Conservation (phyloP, 108 stramenopile genomes). For the Pseudonitzschia delicatissima region DNA sequence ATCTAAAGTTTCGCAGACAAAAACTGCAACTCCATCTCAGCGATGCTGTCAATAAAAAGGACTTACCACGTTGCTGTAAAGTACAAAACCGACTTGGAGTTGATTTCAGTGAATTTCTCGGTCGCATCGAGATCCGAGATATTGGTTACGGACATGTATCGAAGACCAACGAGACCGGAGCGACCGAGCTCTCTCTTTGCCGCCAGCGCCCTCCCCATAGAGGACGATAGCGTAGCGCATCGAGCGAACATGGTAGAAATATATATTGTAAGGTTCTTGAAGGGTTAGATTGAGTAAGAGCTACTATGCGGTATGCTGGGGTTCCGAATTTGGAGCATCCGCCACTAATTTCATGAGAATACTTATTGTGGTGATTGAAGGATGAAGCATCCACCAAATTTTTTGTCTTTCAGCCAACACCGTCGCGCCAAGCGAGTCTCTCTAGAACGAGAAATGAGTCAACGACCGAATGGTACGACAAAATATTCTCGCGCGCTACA, state of each 20-base stretch:
- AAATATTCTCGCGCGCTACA: no score
- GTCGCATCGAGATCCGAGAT: slow-evolving; percentile 60
- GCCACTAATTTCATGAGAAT: no score
- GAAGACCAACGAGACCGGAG: neutral
- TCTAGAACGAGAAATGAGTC: no score
- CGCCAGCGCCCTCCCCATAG: neutral
- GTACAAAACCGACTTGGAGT: slow-evolving; percentile 67
- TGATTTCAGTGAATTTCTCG: slow-evolving; percentile 63
- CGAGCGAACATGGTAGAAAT: neutral
- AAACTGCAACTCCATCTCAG: neutral
- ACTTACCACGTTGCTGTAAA: slow-evolving; percentile 60
- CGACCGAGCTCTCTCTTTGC: neutral
- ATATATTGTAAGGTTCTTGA: no score
- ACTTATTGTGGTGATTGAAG: no score
- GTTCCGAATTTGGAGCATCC: no score
- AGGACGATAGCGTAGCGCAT: neutral
- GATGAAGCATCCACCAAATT: no score
- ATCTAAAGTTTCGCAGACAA: neutral
- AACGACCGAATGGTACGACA: no score
- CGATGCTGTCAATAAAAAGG: neutral
- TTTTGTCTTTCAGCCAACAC: no score
- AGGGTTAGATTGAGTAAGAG: no score
- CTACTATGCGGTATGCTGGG: no score
- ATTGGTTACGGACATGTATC: slow-evolving; percentile 68
- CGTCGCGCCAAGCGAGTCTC: no score